These are phyloP conservation scores for Pichia cephalocereana DNA, from an alignment of 805 yeast genomes.

Conservation along the genomic window DNA sequence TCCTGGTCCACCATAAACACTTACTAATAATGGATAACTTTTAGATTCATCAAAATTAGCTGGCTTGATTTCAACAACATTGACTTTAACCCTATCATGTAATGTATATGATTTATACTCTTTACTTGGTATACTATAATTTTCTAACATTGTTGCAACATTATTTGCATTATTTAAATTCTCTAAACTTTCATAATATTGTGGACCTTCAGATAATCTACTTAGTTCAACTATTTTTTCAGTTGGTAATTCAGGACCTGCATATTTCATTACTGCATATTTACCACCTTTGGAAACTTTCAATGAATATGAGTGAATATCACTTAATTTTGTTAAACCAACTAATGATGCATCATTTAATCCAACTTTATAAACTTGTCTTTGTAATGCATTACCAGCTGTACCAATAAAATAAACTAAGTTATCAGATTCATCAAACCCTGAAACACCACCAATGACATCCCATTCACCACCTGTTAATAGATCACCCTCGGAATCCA, in stretches of 20 bases:
- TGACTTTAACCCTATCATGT: constrained; percentile 31
- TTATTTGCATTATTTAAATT: constrained; percentile 11
- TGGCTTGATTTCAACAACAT: constrained; percentile 58
- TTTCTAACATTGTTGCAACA: constrained; percentile 14
- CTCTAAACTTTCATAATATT: constrained; percentile 8
- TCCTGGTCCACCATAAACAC: constrained; percentile 78
- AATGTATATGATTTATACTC: constrained; percentile 25
- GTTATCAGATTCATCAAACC: constrained; percentile 38
- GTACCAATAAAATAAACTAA: constrained; percentile 51
- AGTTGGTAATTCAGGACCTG: constrained; percentile 42
- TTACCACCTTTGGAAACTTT: constrained; percentile 49
- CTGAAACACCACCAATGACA: constrained; percentile 39
- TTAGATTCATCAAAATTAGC: constrained; percentile 34
- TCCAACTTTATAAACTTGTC: constrained; percentile 48
- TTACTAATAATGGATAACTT: constrained; percentile 57
- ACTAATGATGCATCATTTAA: constrained; percentile 21
- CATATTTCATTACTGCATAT: constrained; percentile 36
- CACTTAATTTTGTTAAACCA: constrained; percentile 25
- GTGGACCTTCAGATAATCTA: constrained; percentile 7
- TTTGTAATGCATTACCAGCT: constrained; percentile 42
- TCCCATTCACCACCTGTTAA: constrained; percentile 44
- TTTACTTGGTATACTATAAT: constrained; percentile 43
- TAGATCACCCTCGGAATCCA: constrained; percentile 31
- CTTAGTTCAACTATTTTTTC: constrained; percentile 30
- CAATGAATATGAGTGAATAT: constrained; percentile 40